phyloP scores from a whole-genome alignment of 805 yeast genomes.

The Vanderwaltozyma tropicalis region DNA sequence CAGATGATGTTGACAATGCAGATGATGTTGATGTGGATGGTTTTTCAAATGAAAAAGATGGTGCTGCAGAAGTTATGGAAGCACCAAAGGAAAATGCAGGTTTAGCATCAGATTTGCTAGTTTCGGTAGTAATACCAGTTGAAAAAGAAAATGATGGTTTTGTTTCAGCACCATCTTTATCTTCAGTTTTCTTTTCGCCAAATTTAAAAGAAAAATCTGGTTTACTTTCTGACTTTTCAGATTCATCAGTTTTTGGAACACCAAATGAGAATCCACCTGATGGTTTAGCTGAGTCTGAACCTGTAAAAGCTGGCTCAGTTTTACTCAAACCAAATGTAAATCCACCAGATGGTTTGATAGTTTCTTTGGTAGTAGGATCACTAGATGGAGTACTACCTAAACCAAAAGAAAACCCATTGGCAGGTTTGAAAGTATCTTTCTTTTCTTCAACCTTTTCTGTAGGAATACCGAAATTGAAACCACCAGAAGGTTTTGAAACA shows the following conservation, averaged over 20 bases:
- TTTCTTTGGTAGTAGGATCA: too few species aligned
- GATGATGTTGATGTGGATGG: conserved; percentile 11
- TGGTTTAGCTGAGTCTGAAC: not conserved
- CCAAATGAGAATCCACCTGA: conserved; percentile 1
- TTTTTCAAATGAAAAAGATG: conserved; percentile 22
- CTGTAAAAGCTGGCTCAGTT: not conserved
- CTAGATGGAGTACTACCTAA: not conserved
- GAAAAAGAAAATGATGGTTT: conserved; percentile 8
- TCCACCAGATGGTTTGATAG: not conserved
- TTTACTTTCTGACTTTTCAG: conserved; percentile 2
- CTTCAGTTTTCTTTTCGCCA: not conserved
- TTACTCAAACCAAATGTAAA: not conserved
- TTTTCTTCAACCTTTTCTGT: not conserved
- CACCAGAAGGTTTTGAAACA: conserved; percentile 12
- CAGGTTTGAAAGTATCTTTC: conserved; percentile 4
- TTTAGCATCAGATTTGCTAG: conserved; percentile 3
- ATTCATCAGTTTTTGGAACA: not conserved
- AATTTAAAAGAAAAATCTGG: conserved; percentile 18
- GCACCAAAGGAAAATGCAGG: conserved; percentile 26
- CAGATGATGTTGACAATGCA: conserved; percentile 11
- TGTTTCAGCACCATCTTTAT: not conserved
- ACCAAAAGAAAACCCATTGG: not conserved
- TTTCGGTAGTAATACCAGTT: not conserved
- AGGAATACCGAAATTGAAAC: conserved; percentile 13
- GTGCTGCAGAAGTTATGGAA: conserved; percentile 10